phyloP scores from a whole-genome alignment of 495 filamentous ascomycete species.

The Neurospora intermedia region DNA sequence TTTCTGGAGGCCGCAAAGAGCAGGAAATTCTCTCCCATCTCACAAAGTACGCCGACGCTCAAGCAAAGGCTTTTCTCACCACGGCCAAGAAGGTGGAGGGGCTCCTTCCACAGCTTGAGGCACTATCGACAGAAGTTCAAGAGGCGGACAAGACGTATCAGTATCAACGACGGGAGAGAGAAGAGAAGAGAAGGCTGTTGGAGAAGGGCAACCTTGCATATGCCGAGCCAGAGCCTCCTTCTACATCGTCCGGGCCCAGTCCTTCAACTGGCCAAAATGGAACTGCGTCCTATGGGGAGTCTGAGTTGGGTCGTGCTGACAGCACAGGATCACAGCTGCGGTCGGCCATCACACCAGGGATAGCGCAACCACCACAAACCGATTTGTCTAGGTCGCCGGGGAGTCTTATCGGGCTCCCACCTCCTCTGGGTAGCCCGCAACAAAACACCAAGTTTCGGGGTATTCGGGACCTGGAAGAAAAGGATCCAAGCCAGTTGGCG shows the following conservation, averaged over 20 bases:
- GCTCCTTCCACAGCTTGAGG: slow-evolving; percentile 83
- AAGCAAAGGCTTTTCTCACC: slow-evolving; percentile 70
- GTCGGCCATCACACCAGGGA: slow-evolving; percentile 17
- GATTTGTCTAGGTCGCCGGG: slow-evolving; percentile 37
- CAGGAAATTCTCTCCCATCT: slow-evolving; percentile 94
- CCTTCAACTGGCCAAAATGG: slow-evolving; percentile 28
- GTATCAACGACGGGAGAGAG: slow-evolving; percentile 81
- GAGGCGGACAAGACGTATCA: slow-evolving; percentile 94
- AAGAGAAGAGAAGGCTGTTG: slow-evolving; percentile 78
- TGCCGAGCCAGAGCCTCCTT: slow-evolving; percentile 53
- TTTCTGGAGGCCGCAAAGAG: slow-evolving; percentile 94
- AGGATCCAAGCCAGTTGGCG: slow-evolving; percentile 41
- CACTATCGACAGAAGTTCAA: slow-evolving; percentile 77
- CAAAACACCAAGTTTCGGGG: slow-evolving; percentile 69
- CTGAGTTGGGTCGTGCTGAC: slow-evolving; percentile 58
- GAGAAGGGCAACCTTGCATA: slow-evolving; percentile 84
- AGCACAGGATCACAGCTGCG: slow-evolving; percentile 59
- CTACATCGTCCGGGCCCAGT: slow-evolving; percentile 16
- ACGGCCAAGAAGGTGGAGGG: slow-evolving; percentile 80
- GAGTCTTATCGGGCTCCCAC: slow-evolving; percentile 23
- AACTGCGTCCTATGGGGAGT: slow-evolving; percentile 39
- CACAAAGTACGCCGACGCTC: slow-evolving; percentile 86
- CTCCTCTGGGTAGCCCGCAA: slow-evolving; percentile 34
- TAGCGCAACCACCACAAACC: slow-evolving; percentile 18
- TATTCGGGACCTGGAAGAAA: slow-evolving; percentile 82